These are phyloP conservation scores for Clohesyomyces aquaticus DNA, from an alignment of 495 filamentous ascomycete genomes.

Conservation along the genomic window DNA sequence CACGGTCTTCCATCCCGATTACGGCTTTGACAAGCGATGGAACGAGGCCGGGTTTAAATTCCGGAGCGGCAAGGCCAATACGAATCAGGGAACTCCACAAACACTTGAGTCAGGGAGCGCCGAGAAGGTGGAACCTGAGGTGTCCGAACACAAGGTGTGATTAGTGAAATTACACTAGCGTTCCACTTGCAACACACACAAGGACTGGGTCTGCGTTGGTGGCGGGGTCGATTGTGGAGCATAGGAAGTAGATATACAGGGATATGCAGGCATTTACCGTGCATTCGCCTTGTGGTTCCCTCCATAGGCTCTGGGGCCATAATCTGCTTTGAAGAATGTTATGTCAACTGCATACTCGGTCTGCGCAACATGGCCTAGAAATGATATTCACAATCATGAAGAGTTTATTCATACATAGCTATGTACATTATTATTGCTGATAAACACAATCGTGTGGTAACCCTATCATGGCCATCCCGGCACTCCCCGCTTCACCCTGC, in stretches of 20 bases:
- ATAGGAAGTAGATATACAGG: neutral
- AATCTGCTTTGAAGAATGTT: neutral
- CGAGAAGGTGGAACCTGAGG: conserved; percentile 8
- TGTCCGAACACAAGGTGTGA: conserved; percentile 2
- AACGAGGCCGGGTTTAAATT: conserved; percentile 4
- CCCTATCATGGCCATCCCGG: neutral
- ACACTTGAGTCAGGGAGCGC: conserved; percentile 1
- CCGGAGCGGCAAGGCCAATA: neutral
- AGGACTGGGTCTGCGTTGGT: neutral
- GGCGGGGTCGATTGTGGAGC: neutral
- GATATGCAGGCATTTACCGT: neutral
- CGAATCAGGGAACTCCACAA: neutral
- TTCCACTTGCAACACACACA: neutral
- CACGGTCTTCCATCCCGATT: conserved; percentile 63
- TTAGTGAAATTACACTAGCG: neutral
- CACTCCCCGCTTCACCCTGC: neutral
- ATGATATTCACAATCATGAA: neutral
- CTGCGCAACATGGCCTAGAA: neutral
- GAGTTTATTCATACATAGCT: neutral
- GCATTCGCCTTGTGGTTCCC: neutral
- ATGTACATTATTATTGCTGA: too few species aligned
- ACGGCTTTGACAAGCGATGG: conserved; percentile 13
- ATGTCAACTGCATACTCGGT: neutral
- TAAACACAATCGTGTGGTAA: neutral
- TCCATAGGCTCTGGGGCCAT: neutral